These are phyloP conservation scores for Kodamaea kaohsiungensis DNA, from an alignment of 805 yeast genomes.

Conservation along the genomic window DNA sequence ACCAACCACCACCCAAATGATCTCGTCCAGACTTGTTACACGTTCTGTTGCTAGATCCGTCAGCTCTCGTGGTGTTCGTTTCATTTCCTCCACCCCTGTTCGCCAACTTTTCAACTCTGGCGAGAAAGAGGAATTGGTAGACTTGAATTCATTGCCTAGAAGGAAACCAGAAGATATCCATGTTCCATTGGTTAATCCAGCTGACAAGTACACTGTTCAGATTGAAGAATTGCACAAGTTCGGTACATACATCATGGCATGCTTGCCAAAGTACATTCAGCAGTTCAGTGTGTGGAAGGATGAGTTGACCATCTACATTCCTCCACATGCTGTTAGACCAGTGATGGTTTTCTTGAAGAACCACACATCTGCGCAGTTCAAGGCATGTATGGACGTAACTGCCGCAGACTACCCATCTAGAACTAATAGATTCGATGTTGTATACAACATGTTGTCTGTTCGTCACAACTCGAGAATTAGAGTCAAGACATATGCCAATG, in stretches of 20 bases:
- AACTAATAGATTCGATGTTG: constrained; percentile 82
- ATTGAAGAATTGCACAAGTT: constrained; percentile 75
- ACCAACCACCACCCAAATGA: constrained; percentile 5
- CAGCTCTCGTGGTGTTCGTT: constrained; percentile 36
- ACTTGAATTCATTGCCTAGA: constrained; percentile 41
- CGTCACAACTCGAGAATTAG: constrained; percentile 86
- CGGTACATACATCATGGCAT: constrained; percentile 75
- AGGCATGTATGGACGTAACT: constrained; percentile 75
- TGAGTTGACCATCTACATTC: constrained; percentile 73
- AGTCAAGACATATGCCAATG: constrained; percentile 86
- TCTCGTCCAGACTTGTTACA: constrained; percentile 5
- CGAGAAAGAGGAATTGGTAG: constrained; percentile 27
- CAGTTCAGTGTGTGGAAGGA: constrained; percentile 90
- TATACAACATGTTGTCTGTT: constrained; percentile 76
- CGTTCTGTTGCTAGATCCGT: constrained; percentile 6
- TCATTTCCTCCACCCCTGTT: constrained; percentile 5
- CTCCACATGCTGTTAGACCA: constrained; percentile 76
- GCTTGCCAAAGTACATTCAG: constrained; percentile 80
- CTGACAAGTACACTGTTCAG: constrained; percentile 68
- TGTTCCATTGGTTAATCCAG: constrained; percentile 69
- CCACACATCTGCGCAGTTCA: constrained; percentile 81
- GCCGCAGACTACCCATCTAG: constrained; percentile 87
- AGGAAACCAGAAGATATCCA: constrained; percentile 30
- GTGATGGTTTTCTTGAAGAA: constrained; percentile 67
- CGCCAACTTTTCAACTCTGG: constrained; percentile 14